A percentile compares a stretch with the other conserved stretches of the same genome.
Conservation (phyloP, 108 stramenopile species). For the Nitzschia sp. region DNA sequence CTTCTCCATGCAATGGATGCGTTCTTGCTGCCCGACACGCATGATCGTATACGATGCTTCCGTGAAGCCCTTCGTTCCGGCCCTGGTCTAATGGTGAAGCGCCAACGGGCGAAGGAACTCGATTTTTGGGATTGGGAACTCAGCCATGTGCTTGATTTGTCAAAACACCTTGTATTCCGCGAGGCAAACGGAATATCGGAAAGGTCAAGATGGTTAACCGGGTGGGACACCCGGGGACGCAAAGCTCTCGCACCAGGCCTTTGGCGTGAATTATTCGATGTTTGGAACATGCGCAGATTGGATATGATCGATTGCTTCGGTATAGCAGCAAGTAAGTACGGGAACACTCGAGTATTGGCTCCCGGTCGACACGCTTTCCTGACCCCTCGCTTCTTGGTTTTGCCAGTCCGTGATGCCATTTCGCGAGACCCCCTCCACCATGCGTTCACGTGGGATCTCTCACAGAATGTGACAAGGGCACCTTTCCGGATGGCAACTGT, state of each 20-base stretch:
- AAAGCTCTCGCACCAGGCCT: constrained; percentile 62
- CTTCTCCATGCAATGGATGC: constrained; percentile 71
- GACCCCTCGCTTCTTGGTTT: neutral
- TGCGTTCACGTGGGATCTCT: constrained; percentile 74
- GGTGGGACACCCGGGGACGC: constrained; percentile 51
- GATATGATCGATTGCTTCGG: constrained; percentile 62
- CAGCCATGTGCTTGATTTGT: constrained; percentile 41
- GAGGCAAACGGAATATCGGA: constrained; percentile 50
- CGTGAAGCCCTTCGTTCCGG: constrained; percentile 63
- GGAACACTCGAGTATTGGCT: neutral
- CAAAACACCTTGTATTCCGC: constrained; percentile 47
- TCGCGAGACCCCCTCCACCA: constrained; percentile 59
- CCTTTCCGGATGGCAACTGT: constrained; percentile 52
- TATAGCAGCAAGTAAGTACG: constrained; percentile 13
- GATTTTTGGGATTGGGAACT: constrained; percentile 60
- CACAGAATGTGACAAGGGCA: constrained; percentile 66
- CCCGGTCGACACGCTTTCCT: neutral
- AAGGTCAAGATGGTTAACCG: constrained; percentile 38
- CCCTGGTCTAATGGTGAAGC: constrained; percentile 50
- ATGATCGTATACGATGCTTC: constrained; percentile 66
- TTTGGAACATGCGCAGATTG: constrained; percentile 34
- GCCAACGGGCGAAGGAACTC: constrained; percentile 39
- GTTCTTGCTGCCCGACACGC: constrained; percentile 65
- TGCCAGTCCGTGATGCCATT: constrained; percentile 56
- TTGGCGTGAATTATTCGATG: constrained; percentile 69